Evolutionary conservation across 2,329 filamentous ascomycete species (phyloP).

Genomic region (Pseudodiploospora longispora): DNA sequence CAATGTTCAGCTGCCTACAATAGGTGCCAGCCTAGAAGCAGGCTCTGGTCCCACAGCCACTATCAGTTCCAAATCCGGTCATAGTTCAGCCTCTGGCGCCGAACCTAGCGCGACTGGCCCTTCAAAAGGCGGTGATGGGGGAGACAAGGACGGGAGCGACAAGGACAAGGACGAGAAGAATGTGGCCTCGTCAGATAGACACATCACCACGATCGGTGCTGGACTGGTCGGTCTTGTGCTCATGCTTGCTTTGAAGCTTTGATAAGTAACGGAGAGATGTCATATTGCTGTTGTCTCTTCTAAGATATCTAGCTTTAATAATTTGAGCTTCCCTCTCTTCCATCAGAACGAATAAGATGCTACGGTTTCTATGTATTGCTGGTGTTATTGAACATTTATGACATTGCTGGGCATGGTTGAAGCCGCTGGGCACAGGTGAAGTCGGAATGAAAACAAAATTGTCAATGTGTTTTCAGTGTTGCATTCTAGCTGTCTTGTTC

Average conservation of each 20-base stretch:
- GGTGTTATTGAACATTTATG: no score
- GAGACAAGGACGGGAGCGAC: background rate
- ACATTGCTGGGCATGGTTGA: no score
- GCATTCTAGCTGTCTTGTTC: no score
- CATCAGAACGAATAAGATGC: no score
- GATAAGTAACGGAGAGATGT: background rate
- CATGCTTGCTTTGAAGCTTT: conserved; percentile 11
- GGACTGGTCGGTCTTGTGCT: conserved; percentile 10
- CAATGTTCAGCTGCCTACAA: conserved; percentile 58
- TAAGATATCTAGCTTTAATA: no score
- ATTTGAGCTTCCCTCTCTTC: no score
- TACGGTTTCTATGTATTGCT: no score
- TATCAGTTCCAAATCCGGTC: conserved; percentile 10
- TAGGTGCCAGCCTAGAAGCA: conserved; percentile 45
- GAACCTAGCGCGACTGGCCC: background rate
- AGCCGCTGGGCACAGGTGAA: no score
- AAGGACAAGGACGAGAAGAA: conserved; percentile 7
- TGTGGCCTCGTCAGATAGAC: conserved; percentile 9
- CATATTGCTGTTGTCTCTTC: no score
- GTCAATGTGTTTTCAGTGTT: no score
- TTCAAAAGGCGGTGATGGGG: background rate
- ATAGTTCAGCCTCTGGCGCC: background rate
- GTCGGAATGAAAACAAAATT: no score
- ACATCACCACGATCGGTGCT: conserved; percentile 9
- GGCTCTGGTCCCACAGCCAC: background rate